phyloP scores from a whole-genome alignment of 2,329 filamentous ascomycete species.

The Camptophora hylomeconis region DNA sequence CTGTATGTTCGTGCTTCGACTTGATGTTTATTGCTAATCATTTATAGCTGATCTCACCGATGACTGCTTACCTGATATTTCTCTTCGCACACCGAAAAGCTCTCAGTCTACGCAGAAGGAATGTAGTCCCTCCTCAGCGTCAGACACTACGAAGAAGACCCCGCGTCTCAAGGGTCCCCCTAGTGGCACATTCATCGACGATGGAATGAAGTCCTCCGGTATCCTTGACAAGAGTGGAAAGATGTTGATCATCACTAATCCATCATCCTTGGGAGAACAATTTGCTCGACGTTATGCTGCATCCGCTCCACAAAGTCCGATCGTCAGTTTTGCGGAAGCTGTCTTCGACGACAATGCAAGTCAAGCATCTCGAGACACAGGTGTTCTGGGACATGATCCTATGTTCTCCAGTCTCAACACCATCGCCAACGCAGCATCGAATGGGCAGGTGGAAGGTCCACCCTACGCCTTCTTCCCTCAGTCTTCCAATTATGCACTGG shows the following conservation, averaged over 20 bases:
- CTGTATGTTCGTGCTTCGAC: slow-evolving; percentile 12
- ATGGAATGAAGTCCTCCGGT: slow-evolving; percentile 35
- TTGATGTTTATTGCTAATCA: slow-evolving; percentile 11
- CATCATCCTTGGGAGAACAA: slow-evolving; percentile 20
- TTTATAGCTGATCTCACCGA: slow-evolving; percentile 15
- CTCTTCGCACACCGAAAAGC: no score
- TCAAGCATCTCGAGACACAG: slow-evolving; percentile 7
- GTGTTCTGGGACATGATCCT: slow-evolving; percentile 1
- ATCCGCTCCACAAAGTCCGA: slow-evolving; percentile 14
- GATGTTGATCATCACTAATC: slow-evolving; percentile 35
- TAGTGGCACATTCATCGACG: slow-evolving; percentile 34
- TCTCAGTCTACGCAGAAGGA: no score
- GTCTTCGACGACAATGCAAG: slow-evolving; percentile 30
- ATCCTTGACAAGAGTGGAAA: slow-evolving; percentile 35
- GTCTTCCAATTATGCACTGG: no score
- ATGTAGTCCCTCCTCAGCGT: no score
- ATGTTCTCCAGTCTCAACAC: slow-evolving; percentile 3
- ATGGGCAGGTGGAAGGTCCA: slow-evolving; percentile 3
- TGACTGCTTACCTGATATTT: slow-evolving; percentile 20
- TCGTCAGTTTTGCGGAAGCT: slow-evolving; percentile 15
- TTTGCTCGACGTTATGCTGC: slow-evolving; percentile 26
- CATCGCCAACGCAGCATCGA: slow-evolving; percentile 1
- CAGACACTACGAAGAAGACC: slow-evolving; percentile 22
- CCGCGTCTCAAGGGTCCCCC: slow-evolving; percentile 32
- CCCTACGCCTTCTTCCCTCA: slow-evolving; percentile 4